Evolutionary conservation across 768 basidiomycete species (phyloP).

Genomic region (Russula olivacea): DNA sequence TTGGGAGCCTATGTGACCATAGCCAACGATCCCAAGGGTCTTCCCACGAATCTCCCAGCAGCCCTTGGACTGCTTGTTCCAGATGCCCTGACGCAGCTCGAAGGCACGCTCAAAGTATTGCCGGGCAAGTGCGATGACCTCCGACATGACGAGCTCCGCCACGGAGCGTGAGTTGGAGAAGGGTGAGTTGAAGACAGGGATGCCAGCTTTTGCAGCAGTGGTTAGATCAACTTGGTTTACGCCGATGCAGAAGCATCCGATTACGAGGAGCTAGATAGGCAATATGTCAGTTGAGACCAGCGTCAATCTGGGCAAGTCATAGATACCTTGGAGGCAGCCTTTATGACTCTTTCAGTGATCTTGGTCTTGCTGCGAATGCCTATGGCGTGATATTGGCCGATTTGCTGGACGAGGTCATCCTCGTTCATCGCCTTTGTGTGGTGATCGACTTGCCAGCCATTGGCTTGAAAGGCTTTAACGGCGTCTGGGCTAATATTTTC

Average conservation of each 20-base stretch:
- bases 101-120: conserved; percentile 85
- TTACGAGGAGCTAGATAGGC: conserved; percentile 69
- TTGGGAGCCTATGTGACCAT: conserved; percentile 97
- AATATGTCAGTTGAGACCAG: background rate
- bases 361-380: conserved; percentile 98
- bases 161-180: conserved; percentile 99
- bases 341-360: conserved; percentile 84
- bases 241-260: conserved; percentile 99
- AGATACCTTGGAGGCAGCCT: conserved; percentile 74
- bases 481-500: conserved; percentile 96
- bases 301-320: conserved; percentile 1
- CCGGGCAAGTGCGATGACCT: conserved; percentile 89
- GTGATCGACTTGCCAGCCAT: conserved; percentile 93
- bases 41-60: conserved; percentile 99
- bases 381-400: conserved; percentile 83
- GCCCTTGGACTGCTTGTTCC: conserved; percentile 98
- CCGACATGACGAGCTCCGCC: conserved; percentile 93
- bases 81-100: conserved; percentile 84
- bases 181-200: conserved; percentile 98
- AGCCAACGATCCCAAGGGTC: conserved; percentile 95
- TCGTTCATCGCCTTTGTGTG: conserved; percentile 80
- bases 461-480: conserved; percentile 65
- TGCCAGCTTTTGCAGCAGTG: conserved; percentile 78
- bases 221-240: conserved; percentile 94
- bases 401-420: conserved; percentile 82